phyloP scores from a whole-genome alignment of 495 filamentous ascomycete genomes.

The Daldinia grandis region DNA sequence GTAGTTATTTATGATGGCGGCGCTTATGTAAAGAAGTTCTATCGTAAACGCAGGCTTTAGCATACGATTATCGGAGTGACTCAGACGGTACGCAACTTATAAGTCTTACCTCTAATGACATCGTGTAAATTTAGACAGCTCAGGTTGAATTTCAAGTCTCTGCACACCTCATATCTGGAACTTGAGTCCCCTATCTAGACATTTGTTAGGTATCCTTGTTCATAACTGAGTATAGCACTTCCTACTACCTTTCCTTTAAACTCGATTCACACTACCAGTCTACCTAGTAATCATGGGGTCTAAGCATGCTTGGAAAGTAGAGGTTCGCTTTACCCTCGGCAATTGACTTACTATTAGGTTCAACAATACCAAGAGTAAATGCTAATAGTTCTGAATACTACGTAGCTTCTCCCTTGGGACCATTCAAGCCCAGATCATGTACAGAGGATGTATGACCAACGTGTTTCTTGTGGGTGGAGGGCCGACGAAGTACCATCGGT shows the following conservation, averaged over 20 bases:
- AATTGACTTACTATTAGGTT: not conserved
- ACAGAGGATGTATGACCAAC: slow-evolving; percentile 50
- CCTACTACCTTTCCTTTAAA: not conserved
- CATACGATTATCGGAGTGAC: slow-evolving; percentile 2
- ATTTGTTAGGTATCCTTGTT: not conserved
- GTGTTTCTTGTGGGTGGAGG: slow-evolving; percentile 54
- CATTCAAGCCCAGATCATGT: slow-evolving; percentile 44
- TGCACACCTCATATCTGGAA: not conserved
- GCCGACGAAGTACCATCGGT: slow-evolving; percentile 38
- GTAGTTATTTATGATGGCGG: not conserved
- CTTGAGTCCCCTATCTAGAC: not conserved
- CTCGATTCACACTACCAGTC: not conserved
- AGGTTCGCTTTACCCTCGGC: slow-evolving; percentile 23
- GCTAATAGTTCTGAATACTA: slow-evolving; percentile 6
- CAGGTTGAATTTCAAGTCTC: not conserved
- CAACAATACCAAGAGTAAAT: not conserved
- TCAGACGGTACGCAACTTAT: not conserved
- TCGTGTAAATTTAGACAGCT: not conserved
- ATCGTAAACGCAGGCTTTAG: not conserved
- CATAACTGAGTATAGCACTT: not conserved
- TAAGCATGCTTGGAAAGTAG: slow-evolving; percentile 43
- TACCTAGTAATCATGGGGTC: slow-evolving; percentile 27
- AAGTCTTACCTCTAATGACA: not conserved
- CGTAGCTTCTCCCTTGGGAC: slow-evolving; percentile 53
- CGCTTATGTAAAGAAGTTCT: not conserved